Conservation (phyloP, 83 land plant genomes). For the Diphasiastrum complanatum region DNA sequence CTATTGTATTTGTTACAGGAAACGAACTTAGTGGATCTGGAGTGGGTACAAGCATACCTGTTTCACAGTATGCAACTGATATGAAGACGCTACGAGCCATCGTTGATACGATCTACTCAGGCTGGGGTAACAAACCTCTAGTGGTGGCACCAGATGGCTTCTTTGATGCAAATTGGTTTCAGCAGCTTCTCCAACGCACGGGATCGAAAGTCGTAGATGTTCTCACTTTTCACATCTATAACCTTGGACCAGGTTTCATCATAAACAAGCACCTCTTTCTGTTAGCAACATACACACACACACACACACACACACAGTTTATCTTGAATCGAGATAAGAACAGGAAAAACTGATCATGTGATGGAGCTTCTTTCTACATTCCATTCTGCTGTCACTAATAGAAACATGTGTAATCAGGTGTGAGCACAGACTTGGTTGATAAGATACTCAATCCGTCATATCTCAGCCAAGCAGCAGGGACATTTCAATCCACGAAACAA, state of each 20-base stretch:
- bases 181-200: conserved; percentile 3
- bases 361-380: not conserved
- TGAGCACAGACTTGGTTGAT: too few relatives aligned
- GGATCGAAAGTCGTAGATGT: not conserved
- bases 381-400: not conserved
- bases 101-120: not conserved
- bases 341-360: not conserved
- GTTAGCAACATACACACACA: too few relatives aligned
- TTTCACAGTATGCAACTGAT: too few relatives aligned
- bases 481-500: not conserved
- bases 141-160: conserved; percentile 15
- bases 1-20: not conserved
- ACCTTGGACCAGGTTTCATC: conserved; percentile 10
- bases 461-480: conserved; percentile 7
- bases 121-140: not conserved
- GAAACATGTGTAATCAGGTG: too few relatives aligned
- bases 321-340: not conserved
- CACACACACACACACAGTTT: too few relatives aligned
- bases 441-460: too few relatives aligned
- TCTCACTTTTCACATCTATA: not conserved
- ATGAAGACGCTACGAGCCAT: conserved; percentile 4
- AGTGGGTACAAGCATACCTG: too few relatives aligned
- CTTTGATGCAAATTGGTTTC: conserved; percentile 3
- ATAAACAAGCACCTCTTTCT: not conserved
- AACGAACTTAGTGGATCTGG: too few relatives aligned